phyloP scores from a whole-genome alignment of 164 flowering plant genomes.

The Malania oleifera region DNA sequence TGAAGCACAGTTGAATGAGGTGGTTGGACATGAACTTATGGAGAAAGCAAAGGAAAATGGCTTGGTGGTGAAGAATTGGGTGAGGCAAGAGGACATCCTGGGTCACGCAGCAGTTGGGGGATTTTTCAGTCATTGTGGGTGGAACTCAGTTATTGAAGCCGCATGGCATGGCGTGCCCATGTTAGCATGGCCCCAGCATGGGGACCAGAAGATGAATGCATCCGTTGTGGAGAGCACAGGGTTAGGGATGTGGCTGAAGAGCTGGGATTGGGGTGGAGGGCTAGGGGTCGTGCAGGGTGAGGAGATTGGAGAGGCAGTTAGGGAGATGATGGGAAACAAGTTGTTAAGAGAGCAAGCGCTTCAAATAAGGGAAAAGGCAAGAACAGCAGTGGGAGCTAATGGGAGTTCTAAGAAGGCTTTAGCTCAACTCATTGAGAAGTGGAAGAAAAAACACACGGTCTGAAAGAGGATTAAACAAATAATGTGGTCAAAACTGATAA shows the following conservation, averaged over 20 bases:
- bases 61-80: constrained; percentile 25
- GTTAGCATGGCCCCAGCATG: constrained; percentile 33
- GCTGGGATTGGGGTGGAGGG: constrained; percentile 23
- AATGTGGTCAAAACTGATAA: too few relatives aligned
- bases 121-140: constrained; percentile 30
- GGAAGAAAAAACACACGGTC: neutral
- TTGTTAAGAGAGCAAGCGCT: constrained; percentile 13
- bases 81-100: constrained; percentile 21
- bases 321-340: constrained; percentile 18
- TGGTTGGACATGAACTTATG: constrained; percentile 22
- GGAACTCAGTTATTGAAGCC: constrained; percentile 32
- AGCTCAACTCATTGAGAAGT: constrained; percentile 5
- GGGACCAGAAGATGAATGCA: constrained; percentile 30
- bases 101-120: constrained; percentile 28
- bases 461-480: too few relatives aligned
- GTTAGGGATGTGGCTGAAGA: constrained; percentile 20
- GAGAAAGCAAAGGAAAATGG: constrained; percentile 23
- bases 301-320: constrained; percentile 18
- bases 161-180: constrained; percentile 24
- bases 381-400: constrained; percentile 10
- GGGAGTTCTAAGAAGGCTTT: constrained; percentile 14
- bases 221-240: constrained; percentile 19
- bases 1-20: constrained; percentile 14
- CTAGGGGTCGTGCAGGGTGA: constrained; percentile 11
- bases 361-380: constrained; percentile 18